Evolutionary conservation across 495 filamentous ascomycete genomes (phyloP), one percentile per base, ranked within the genome.

Genomic region (Pyrenula aspistea): DNA sequence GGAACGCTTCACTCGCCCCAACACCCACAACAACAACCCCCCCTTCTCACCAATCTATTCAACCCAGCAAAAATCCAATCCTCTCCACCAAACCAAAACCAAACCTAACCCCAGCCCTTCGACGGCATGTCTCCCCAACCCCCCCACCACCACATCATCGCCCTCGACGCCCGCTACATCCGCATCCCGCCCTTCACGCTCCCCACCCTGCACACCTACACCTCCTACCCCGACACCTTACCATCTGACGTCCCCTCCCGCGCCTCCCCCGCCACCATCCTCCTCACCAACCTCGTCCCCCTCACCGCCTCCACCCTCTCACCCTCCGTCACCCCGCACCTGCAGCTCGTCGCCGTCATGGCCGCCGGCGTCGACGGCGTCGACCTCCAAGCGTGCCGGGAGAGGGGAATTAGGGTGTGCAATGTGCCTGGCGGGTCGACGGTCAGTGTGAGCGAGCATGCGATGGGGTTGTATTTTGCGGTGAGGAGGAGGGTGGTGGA

Each of bases 331-430:
- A 61, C 62, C n/a, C 67, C 67, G 12, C 51, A 68, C 22, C 68
- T 83, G 15, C 73, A 75, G 56, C 67, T 78, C 24, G 64, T 83
- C 36, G 71, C 74, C n/a, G 63, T 77, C 8, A 72, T 78, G 49
- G 78, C 78, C 2, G 73, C 76, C 8, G 80, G 80, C n/a, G 75
- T 71, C 23, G 78, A 82, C 59, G 63, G 64, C n/a, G 65, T 82
- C 11, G 76, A 82, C 58, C 65, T 80, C 1, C 69, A 69, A 1
- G 75, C 79, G 1, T 78, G 75, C 61, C 62, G 61, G 20, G 69
- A 67, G 52, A 65, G 74, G 10, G 74, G 76, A 1, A 72, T 83
- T 55, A 59, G 63, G 2, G 73, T 83, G 8, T 62, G 63, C 53
- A 78, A 79, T 63, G 72, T 72, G 1, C 78, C 78, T 3, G 68